Conservation (phyloP, 148 eudicot species). For the Nyssa sinensis region DNA sequence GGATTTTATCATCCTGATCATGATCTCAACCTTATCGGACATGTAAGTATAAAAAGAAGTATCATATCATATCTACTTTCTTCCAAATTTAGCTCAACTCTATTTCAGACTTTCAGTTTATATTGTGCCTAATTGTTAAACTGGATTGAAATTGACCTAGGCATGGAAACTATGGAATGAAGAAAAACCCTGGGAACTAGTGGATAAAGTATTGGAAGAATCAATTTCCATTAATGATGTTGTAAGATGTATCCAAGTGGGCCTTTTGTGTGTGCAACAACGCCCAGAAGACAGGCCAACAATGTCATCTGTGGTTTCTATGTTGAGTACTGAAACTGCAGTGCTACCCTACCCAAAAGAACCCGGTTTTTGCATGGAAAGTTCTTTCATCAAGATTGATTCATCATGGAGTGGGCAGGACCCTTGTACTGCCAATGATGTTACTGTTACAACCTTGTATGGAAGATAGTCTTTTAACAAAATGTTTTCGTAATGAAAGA, state of each 20-base stretch:
- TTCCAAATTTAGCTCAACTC: neutral
- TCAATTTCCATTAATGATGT: neutral
- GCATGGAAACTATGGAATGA: neutral
- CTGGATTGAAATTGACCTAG: neutral
- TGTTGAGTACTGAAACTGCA: conserved; percentile 24
- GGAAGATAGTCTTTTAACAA: too few relatives aligned
- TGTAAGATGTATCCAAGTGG: conserved; percentile 21
- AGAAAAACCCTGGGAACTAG: neutral
- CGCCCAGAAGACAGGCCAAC: conserved; percentile 21
- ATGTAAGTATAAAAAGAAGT: conserved; percentile 20
- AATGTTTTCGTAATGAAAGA: too few relatives aligned
- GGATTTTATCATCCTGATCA: conserved; percentile 27
- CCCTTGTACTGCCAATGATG: conserved; percentile 16
- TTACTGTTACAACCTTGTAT: conserved; percentile 19
- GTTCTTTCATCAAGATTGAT: conserved; percentile 15
- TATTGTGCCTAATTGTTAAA: neutral
- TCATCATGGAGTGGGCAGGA: conserved; percentile 15
- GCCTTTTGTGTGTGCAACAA: conserved; percentile 26
- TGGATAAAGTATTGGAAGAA: neutral
- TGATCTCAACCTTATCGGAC: conserved; percentile 31
- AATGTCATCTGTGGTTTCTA: conserved; percentile 23
- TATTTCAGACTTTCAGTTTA: neutral
- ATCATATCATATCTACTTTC: neutral
- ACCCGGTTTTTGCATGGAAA: conserved; percentile 22
- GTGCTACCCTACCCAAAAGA: conserved; percentile 13